phyloP scores from a whole-genome alignment of 306 rosid species.

The Hylodesmum podocarpum region DNA sequence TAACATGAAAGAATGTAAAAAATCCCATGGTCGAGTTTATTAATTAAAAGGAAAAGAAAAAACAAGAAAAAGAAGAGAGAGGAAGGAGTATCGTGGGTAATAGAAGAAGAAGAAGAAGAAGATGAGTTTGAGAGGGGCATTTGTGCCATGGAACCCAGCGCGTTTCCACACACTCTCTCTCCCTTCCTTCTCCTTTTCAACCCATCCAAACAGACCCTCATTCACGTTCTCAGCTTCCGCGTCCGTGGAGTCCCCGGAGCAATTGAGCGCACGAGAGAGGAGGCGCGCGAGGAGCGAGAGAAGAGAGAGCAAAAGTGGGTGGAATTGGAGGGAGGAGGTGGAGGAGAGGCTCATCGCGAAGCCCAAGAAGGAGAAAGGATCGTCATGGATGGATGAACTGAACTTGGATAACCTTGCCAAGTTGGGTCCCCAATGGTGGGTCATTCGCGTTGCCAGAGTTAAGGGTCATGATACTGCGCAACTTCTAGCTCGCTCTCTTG shows the following conservation, averaged over 20 bases:
- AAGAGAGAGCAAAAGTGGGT: constrained; percentile 58
- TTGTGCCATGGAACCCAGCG: constrained; percentile 56
- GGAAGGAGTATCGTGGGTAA: neutral
- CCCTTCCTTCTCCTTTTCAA: constrained; percentile 19
- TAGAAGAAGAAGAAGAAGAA: neutral
- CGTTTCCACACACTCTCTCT: constrained; percentile 29
- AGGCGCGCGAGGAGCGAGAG: constrained; percentile 71
- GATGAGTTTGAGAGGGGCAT: constrained; percentile 51
- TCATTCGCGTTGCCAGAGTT: constrained; percentile 57
- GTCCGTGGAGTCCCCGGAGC: constrained; percentile 35
- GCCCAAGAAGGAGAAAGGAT: constrained; percentile 59
- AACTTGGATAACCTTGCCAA: constrained; percentile 70
- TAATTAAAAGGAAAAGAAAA: too few species aligned
- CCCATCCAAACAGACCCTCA: constrained; percentile 27
- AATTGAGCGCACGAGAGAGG: constrained; percentile 62
- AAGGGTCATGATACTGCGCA: constrained; percentile 58
- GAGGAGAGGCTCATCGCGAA: constrained; percentile 72
- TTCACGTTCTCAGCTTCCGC: constrained; percentile 48
- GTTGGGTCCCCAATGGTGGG: constrained; percentile 89
- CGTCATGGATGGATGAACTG: constrained; percentile 71
- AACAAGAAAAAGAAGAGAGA: constrained; percentile 34
- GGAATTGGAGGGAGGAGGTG: constrained; percentile 75
- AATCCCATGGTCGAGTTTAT: too few species aligned
- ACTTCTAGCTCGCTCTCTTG: constrained; percentile 64
- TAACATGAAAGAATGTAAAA: too few species aligned